Evolutionary conservation across 225 moss, liverwort and hornwort genomes (phyloP).

Genomic region (Bryum argenteum): DNA sequence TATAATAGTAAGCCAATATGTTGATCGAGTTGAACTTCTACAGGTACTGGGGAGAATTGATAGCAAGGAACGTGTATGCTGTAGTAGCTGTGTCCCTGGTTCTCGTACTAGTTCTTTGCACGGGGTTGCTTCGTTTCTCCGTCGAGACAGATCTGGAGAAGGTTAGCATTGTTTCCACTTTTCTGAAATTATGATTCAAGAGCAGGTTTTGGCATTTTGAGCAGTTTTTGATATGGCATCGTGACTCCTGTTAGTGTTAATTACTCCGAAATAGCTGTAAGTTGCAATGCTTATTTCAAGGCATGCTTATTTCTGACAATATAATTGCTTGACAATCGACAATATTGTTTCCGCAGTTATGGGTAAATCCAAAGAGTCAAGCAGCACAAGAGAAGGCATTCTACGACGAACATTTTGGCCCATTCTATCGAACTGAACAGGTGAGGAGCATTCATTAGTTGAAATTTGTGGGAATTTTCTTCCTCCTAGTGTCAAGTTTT

Average conservation of each 20-base stretch:
- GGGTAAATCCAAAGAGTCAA: slow-evolving; percentile 83
- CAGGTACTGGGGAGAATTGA: slow-evolving; percentile 79
- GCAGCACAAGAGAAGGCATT: slow-evolving; percentile 80
- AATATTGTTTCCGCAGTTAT: slow-evolving; percentile 59
- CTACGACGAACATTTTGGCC: slow-evolving; percentile 76
- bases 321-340: slow-evolving; percentile 11
- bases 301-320: not conserved
- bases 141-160: slow-evolving; percentile 83
- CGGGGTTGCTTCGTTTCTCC: slow-evolving; percentile 67
- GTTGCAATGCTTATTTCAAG: no score
- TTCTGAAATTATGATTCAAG: slow-evolving; percentile 4
- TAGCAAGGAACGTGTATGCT: slow-evolving; percentile 57
- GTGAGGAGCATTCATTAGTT: slow-evolving; percentile 39
- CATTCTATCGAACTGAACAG: slow-evolving; percentile 91
- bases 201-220: slow-evolving; percentile 21
- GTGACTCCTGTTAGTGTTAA: not conserved
- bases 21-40: slow-evolving; percentile 20
- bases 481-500: not conserved
- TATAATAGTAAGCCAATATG: not conserved
- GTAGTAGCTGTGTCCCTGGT: slow-evolving; percentile 54
- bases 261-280: not conserved
- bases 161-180: slow-evolving; percentile 42
- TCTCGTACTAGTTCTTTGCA: slow-evolving; percentile 55
- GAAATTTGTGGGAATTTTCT: slow-evolving; percentile 1
- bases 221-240: slow-evolving; percentile 16